phyloP scores from a whole-genome alignment of 2,329 filamentous ascomycete species.

The Metarhizium humberi region DNA sequence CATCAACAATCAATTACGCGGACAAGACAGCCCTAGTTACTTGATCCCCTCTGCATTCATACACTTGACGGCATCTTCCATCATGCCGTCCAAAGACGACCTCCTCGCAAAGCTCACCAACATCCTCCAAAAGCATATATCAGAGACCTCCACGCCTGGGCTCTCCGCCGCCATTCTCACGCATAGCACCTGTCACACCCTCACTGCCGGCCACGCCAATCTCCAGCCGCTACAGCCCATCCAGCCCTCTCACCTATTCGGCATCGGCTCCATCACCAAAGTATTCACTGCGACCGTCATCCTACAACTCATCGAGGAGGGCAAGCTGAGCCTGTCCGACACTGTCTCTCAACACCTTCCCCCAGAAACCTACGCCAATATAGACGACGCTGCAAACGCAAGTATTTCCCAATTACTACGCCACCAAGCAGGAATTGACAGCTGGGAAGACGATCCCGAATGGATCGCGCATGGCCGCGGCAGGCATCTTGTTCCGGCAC shows the following conservation, averaged over 20 bases:
- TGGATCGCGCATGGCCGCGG: conserved; percentile 8
- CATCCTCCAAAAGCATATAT: background rate
- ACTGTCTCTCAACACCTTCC: conserved; percentile 4
- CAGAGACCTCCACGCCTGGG: conserved; percentile 1
- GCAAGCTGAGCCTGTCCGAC: conserved; percentile 6
- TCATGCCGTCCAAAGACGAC: background rate
- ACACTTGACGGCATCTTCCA: no score
- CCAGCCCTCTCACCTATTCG: conserved; percentile 6
- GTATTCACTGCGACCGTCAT: conserved; percentile 8
- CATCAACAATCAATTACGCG: no score
- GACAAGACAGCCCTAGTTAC: no score
- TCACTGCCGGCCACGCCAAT: conserved; percentile 4
- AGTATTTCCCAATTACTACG: conserved; percentile 4
- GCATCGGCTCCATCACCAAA: conserved; percentile 11
- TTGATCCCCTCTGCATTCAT: no score
- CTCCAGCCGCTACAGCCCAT: conserved; percentile 1
- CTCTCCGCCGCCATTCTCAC: conserved; percentile 6
- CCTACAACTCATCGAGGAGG: conserved; percentile 9
- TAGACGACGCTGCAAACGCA: conserved; percentile 6
- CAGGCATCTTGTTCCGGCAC: conserved; percentile 3
- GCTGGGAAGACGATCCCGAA: conserved; percentile 9
- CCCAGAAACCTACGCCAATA: conserved; percentile 3
- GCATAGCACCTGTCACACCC: background rate
- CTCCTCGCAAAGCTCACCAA: background rate
- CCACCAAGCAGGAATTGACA: conserved; percentile 8